phyloP scores from a whole-genome alignment of 805 yeast species.

The Sugiyamaella qingdaonensis region DNA sequence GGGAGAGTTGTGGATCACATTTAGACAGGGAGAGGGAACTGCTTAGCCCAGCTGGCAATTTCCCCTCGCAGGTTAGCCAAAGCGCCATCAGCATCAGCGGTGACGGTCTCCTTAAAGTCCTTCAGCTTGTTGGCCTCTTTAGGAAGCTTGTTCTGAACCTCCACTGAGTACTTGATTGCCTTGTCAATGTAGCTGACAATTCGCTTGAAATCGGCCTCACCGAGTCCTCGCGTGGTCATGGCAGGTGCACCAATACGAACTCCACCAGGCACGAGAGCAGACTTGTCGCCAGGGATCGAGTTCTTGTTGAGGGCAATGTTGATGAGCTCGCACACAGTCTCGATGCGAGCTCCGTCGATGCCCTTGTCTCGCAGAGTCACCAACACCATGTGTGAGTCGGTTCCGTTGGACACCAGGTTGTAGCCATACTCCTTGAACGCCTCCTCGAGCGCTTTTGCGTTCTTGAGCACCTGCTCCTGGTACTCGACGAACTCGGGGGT shows the following conservation, averaged over 20 bases:
- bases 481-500: constrained; percentile 87
- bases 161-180: constrained; percentile 71
- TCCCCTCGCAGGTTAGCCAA: constrained; percentile 67
- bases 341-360: constrained; percentile 96
- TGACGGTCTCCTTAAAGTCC: constrained; percentile 86
- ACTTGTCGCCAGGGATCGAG: constrained; percentile 96
- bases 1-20: neutral
- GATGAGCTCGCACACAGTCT: constrained; percentile 87
- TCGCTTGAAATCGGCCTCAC: constrained; percentile 76
- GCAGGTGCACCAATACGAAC: constrained; percentile 98
- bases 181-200: constrained; percentile 77
- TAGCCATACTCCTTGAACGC: constrained; percentile 71
- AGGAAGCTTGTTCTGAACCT: constrained; percentile 75
- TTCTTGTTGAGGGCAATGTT: constrained; percentile 96
- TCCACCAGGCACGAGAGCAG: constrained; percentile 96
- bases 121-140: constrained; percentile 90
- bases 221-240: constrained; percentile 95
- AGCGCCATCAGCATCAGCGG: constrained; percentile 61
- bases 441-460: constrained; percentile 77
- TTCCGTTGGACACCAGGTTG: constrained; percentile 86
- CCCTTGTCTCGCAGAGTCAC: constrained; percentile 84
- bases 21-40: constrained; percentile 41
- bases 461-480: constrained; percentile 81
- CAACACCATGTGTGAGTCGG: constrained; percentile 95
- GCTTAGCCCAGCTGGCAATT: constrained; percentile 77